Evolutionary conservation across 108 stramenopile genomes (phyloP).

Genomic region (Pseudonitzschia pungens): DNA sequence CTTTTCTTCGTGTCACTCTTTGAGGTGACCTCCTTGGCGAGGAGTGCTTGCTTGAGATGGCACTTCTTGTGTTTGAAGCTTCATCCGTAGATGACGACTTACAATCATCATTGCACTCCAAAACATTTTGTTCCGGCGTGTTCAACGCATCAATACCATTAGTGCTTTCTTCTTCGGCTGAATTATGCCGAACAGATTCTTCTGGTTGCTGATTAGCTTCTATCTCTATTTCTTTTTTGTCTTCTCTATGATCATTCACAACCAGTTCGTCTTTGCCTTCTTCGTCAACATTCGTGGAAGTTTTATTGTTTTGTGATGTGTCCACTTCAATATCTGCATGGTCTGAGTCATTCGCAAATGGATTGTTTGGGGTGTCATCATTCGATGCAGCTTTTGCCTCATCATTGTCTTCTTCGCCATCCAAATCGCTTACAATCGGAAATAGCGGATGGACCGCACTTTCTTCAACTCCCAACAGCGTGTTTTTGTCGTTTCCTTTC

Average conservation of each 20-base stretch:
- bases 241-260: neutral
- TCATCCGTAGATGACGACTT: neutral
- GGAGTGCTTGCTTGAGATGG: neutral
- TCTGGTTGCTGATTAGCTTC: neutral
- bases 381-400: neutral
- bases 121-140: neutral
- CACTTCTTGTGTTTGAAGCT: neutral
- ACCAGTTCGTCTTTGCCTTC: neutral
- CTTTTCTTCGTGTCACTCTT: neutral
- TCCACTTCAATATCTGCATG: neutral
- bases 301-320: neutral
- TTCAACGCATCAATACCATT: neutral
- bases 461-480: neutral
- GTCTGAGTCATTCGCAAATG: neutral
- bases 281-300: neutral
- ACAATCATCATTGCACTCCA: neutral
- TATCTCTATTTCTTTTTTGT: neutral
- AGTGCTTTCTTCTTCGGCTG: neutral
- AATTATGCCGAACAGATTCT: neutral
- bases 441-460: too few species aligned
- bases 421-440: neutral
- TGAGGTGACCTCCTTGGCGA: conserved; percentile 2
- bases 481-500: neutral
- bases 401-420: neutral
- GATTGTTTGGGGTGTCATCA: conserved; percentile 1